Percentiles rank a stretch among this genome's conserved stretches.
Conservation (phyloP, 169 alveolate species). For the Eimeria necatrix region DNA sequence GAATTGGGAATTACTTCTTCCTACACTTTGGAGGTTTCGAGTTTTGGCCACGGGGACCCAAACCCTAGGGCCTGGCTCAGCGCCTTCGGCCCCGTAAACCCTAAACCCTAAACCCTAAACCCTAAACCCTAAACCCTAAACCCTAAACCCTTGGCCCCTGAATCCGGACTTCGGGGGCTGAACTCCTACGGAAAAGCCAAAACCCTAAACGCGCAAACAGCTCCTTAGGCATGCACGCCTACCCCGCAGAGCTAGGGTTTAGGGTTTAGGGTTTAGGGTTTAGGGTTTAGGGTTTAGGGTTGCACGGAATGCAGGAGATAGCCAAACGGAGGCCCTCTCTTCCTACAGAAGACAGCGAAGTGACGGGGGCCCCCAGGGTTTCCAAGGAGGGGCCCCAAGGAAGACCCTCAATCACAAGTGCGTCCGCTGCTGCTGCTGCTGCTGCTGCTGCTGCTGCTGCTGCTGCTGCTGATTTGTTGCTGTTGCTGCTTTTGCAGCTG, state of each 20-base stretch:
- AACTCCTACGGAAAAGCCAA: no score
- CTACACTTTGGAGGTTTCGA: conserved; percentile 70
- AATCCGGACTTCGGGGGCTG: no score
- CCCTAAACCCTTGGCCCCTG: no score
- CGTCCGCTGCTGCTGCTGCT: not conserved
- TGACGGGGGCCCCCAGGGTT: no score
- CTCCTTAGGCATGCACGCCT: no score
- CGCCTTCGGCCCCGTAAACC: not conserved
- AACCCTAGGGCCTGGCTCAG: not conserved
- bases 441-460: conserved; percentile 34
- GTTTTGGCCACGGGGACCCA: conserved; percentile 42
- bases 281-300: conserved; percentile 3
- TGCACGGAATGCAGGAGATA: no score
- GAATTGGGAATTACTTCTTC: conserved; percentile 39
- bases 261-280: not conserved
- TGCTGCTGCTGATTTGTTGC: not conserved
- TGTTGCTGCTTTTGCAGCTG: not conserved
- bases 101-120: conserved; percentile 21
- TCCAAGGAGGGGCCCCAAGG: conserved; percentile 12
- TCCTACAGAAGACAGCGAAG: no score
- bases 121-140: not conserved
- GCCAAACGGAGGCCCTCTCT: no score
- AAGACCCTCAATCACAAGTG: not conserved
- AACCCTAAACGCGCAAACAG: no score
- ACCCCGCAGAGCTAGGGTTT: no score